A percentile compares a stretch with the other conserved stretches of the same genome.
Evolutionary conservation across 495 filamentous ascomycete genomes (phyloP).

Genomic region (Tuber borchii): DNA sequence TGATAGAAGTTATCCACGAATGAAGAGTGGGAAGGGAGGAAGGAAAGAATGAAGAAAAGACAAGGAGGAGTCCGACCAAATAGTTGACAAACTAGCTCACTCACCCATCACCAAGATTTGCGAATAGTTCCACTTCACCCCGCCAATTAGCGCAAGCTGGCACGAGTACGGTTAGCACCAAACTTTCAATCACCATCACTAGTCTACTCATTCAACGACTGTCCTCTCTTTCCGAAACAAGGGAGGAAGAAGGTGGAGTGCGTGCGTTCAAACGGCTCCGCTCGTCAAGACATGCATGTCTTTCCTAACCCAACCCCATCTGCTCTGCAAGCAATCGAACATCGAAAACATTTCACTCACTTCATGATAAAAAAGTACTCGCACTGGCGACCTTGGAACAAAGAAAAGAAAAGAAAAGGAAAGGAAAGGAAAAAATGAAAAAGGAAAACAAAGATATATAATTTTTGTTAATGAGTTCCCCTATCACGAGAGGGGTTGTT

Average conservation of each 20-base stretch:
- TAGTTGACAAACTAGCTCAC: neutral
- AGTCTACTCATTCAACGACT: neutral
- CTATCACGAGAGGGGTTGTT: conserved; percentile 19
- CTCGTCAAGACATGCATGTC: neutral
- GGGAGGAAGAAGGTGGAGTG: neutral
- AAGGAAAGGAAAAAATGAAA: too few species aligned
- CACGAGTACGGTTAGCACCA: neutral
- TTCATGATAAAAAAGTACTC: neutral
- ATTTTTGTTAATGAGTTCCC: neutral
- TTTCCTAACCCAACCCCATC: neutral
- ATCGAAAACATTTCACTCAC: neutral
- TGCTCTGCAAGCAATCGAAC: neutral
- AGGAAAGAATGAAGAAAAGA: neutral
- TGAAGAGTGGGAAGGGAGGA: neutral
- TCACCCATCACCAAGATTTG: neutral
- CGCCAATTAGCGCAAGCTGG: neutral
- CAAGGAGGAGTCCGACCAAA: neutral
- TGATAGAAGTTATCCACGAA: neutral
- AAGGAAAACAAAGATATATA: neutral
- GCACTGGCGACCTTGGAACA: neutral
- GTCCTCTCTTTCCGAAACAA: neutral
- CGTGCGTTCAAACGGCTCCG: neutral
- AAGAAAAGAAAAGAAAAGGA: neutral
- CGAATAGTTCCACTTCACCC: neutral
- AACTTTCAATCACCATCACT: neutral